Evolutionary conservation across 2,329 filamentous ascomycete genomes (phyloP).

Genomic region (Neocucurbitaria cava): DNA sequence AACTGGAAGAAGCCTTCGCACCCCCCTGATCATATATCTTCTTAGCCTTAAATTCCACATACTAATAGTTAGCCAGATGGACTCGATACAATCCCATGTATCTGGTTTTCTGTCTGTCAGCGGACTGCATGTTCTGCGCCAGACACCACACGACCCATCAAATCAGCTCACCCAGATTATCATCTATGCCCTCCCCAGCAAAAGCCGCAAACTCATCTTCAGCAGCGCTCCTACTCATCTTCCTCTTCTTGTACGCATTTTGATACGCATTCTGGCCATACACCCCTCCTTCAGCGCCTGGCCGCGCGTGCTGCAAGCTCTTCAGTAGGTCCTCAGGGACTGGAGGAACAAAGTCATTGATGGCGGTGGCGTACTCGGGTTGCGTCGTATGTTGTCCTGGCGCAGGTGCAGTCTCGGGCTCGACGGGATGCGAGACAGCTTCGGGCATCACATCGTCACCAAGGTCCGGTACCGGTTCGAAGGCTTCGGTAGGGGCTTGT

Average conservation of each 20-base stretch:
- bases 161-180: slow-evolving; percentile 65
- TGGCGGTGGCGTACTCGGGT: slow-evolving; percentile 29
- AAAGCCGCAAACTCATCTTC: slow-evolving; percentile 51
- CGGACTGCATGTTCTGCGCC: neutral
- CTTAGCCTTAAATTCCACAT: neutral
- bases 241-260: slow-evolving; percentile 46
- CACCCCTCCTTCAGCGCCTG: slow-evolving; percentile 27
- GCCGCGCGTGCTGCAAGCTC: slow-evolving; percentile 38
- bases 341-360: slow-evolving; percentile 26
- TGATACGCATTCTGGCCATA: slow-evolving; percentile 33
- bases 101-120: neutral
- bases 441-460: slow-evolving; percentile 39
- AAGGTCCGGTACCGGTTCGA: slow-evolving; percentile 29
- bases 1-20: neutral
- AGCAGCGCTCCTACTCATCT: slow-evolving; percentile 39
- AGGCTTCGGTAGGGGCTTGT: slow-evolving; percentile 8
- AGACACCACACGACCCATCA: slow-evolving; percentile 7
- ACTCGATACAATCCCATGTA: neutral
- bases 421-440: slow-evolving; percentile 32
- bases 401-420: slow-evolving; percentile 33
- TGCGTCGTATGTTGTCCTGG: slow-evolving; percentile 24
- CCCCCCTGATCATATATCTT: neutral
- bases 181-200: slow-evolving; percentile 62
- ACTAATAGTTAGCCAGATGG: neutral
- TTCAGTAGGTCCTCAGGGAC: slow-evolving; percentile 39